Evolutionary conservation across 2,329 filamentous ascomycete species (phyloP).

Genomic region (Dothiorella sarmentorum): DNA sequence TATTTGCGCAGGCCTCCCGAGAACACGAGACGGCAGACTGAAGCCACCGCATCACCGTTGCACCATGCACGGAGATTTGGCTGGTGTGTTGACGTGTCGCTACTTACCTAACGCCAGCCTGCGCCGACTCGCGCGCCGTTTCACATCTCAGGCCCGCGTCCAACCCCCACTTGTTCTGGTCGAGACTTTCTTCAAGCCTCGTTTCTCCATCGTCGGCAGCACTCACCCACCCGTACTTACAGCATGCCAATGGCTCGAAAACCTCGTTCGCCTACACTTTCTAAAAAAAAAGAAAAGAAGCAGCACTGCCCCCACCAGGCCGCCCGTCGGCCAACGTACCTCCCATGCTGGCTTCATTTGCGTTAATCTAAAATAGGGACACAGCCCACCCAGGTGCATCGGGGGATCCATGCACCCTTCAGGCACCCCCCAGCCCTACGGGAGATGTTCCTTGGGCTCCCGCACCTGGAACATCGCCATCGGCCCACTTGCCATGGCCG

Average conservation of each 20-base stretch:
- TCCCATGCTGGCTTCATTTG: neutral
- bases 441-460: constrained; percentile 5
- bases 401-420: neutral
- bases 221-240: too few relatives aligned
- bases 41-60: neutral
- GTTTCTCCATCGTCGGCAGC: neutral
- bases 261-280: neutral
- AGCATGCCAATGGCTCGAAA: neutral
- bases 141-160: neutral
- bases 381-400: neutral
- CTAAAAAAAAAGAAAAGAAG: neutral
- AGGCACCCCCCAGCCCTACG: constrained; percentile 14
- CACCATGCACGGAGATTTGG: neutral
- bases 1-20: neutral
- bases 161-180: neutral
- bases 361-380: constrained; percentile 9
- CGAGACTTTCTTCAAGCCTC: too few relatives aligned
- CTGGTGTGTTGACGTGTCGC: constrained; percentile 11
- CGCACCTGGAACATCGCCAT: neutral
- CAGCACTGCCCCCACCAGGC: neutral
- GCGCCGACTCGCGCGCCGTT: neutral
- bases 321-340: neutral
- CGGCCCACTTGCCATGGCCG: neutral
- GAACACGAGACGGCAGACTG: neutral
- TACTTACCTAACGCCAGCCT: neutral